Evolutionary conservation across 2,329 filamentous ascomycete genomes (phyloP), one percentile per base, ranked within the genome.

Genomic region (Pseudogymnoascus sp.): DNA sequence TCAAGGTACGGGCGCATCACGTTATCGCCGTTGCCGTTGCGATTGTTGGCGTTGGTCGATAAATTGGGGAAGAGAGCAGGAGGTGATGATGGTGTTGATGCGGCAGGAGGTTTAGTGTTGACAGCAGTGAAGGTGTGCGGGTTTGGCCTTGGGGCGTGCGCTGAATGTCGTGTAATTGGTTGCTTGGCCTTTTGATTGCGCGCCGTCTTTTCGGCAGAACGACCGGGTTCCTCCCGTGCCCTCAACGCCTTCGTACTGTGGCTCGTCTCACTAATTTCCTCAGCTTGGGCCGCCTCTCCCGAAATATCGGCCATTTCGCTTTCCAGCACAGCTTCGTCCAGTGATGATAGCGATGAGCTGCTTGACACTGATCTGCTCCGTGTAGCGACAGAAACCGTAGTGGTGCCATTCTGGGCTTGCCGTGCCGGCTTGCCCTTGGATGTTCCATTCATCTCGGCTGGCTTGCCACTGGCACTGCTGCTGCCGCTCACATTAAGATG

Each of bases 291-390:
- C 44, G 44, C 7, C 44, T 50, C 44, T 29, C 13, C 23, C 21
- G 44, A 50, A 50, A 50, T 50, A 26, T 50, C 44, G 23, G 44
- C 44, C 44, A 50, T 50, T 50, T 50, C 44, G 29, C 44, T 50
- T 50, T 50, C 44, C 3, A 50, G 62, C 10, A 72, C 62, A 6
- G 69, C 61, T 59, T 72, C 71, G 60, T 74, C 71, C 11, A 76
- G 66, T 4, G 74, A 76, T 21, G 75, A 75, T 37, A 77, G 66
- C 9, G 73, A 75, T n/a, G 75, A 77, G 13, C 67, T 68, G 64
- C 70, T 76, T 7, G 74, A 74, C 10, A 70, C 62, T 17, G 72
- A 74, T 15, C 62, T 56, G 7, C 67, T 67, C 61, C 73, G 64
- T 26, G 33, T 61, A 9, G 44, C 23, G 21, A 29, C 23, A 50